phyloP scores from a whole-genome alignment of 805 yeast genomes.

The Candida ortonii region DNA sequence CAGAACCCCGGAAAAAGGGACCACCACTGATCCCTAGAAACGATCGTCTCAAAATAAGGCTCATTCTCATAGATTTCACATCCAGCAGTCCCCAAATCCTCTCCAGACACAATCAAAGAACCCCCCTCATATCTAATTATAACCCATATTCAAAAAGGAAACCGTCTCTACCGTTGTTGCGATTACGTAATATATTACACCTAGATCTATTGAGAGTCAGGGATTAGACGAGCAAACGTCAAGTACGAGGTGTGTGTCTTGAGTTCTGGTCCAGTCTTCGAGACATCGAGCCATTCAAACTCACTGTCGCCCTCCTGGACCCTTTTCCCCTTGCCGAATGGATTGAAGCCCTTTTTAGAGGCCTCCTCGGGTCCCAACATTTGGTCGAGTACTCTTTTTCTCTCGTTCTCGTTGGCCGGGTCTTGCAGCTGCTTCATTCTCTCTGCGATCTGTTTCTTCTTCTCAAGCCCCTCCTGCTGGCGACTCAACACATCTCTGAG shows the following conservation, averaged over 20 bases:
- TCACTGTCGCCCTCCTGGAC: constrained; percentile 83
- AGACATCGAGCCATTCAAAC: constrained; percentile 80
- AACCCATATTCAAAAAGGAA: too few species aligned
- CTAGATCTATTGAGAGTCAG: constrained; percentile 5
- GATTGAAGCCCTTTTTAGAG: constrained; percentile 58
- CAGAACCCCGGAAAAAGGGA: too few species aligned
- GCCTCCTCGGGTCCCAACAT: constrained; percentile 24
- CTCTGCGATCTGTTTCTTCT: constrained; percentile 38
- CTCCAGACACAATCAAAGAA: too few species aligned
- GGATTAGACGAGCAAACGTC: constrained; percentile 70
- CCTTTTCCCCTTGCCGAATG: constrained; percentile 88
- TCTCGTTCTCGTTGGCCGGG: constrained; percentile 20
- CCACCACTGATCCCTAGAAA: too few species aligned
- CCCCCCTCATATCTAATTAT: too few species aligned
- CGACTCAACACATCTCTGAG: constrained; percentile 76
- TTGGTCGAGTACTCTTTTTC: constrained; percentile 20
- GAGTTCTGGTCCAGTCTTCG: constrained; percentile 78
- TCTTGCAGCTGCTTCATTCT: constrained; percentile 30
- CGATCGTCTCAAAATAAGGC: too few species aligned
- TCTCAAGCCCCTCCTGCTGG: constrained; percentile 62
- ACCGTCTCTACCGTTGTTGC: too few species aligned
- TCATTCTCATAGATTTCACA: too few species aligned
- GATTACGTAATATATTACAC: neutral
- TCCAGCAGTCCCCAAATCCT: too few species aligned
- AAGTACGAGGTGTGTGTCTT: constrained; percentile 93